Base-by-base conservation (phyloP, 192 early-diverging fungal genomes). In the Gaertneriomyces semiglobifer region DNA sequence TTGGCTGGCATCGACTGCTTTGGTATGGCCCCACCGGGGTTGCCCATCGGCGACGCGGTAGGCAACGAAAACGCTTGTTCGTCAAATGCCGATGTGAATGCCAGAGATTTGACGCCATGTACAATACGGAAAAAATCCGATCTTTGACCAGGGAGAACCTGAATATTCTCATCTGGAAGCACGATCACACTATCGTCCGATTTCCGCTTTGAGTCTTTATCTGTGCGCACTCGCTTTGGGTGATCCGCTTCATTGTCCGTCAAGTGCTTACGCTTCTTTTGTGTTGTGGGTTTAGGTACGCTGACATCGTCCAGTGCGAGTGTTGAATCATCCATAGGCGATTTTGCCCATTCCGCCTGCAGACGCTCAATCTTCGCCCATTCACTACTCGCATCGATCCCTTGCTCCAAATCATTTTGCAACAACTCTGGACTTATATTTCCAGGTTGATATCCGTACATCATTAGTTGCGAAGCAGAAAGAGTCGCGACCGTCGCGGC, bases 111-210 rank as follows among this genome's bases (percentile, higher is more conserved):
- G 44, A 38, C 2, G 48, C 47, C 20, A 19, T 63, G 11, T 11
- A 51, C 47, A 4, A 5, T n/a, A 4, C 69, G 61, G 6, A 71
- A 39, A 43, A 53, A 71, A 46, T 71, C 69, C 18, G 69, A 71
- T 51, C 69, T 61, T 39, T 71, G 69, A 19, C 69, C 69, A 10
- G 69, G 69, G 33, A 64, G 50, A 20, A 71, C 69, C 20, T 71
- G 69, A 19, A 71, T 33, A 50, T 71, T 71, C 18, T 56, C 53
- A 55, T 71, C 69, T 16, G 69, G 69, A 33, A 71, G 44, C 19
- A 16, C 14, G 10, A n/a, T 11, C 8, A 58, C 44, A 42, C 16
- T 33, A 18, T 14, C 7, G 5, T 14, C 59, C 0, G 44, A 12
- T 25, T 61, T 40, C 14, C 0, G 44, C 12, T 61, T 25, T 25